Base-by-base conservation (phyloP, 305 asterid genomes). In the Solanum hybrid region DNA sequence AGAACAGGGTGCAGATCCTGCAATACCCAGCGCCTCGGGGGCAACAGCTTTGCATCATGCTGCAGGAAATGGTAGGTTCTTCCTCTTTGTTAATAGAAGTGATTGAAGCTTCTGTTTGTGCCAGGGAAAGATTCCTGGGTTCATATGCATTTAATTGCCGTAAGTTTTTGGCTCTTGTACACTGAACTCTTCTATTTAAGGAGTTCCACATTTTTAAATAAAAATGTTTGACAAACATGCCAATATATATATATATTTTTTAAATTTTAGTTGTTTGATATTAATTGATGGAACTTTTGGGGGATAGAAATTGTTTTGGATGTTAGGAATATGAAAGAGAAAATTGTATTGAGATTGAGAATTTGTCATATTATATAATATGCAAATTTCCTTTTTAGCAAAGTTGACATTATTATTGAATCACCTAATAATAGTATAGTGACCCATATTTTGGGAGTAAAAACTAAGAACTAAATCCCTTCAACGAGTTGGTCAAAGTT, bases 41-140 rank as follows among this genome's bases (percentile, higher is more conserved):
- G 92, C 96, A 78, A 95, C 98, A 64, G 98, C 98, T 86, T 90
- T 97, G 93, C 99, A 97, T 93, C 98, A 95, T 88, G 72, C 98
- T 72, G 97, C 98, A 0, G 98, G 98, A 93, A 93, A 91, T 91
- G 99, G 99, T 97, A 88, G 87, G n/a, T 80, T 88, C 34, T 56
- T 15, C 60, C 88, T 76, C 69, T 32, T 87, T 11, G 36, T 22
- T 76, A 15, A 76, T 26, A 42, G 71, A 87, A 19, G 56, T 76
- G 35, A 29, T 5, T 51, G 75, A 84, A 29, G 42, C 42, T 84
- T 84, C 73, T 84, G 60, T 11, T 56, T 10, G 11, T 84, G 40
- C 35, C 87, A 31, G 31, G 31, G 38, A 85, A 85, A 85, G 42
- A 84, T 13, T 85, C 76, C 12, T 85, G 10, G 32, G 32, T 85